phyloP scores from a whole-genome alignment of 441 rosid species.

The Populus hybrid region DNA sequence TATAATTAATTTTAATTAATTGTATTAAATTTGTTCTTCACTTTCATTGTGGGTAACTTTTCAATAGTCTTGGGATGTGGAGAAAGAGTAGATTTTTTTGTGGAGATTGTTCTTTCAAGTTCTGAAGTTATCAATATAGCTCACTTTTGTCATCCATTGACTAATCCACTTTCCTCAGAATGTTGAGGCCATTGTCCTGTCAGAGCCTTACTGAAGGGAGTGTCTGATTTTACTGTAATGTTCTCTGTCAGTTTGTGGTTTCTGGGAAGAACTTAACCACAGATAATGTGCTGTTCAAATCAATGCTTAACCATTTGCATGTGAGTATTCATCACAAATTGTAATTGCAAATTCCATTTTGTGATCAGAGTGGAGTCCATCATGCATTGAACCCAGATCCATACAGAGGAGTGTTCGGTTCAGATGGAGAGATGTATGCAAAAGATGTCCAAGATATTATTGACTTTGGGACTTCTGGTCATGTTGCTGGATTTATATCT shows the following conservation, averaged over 20 bases:
- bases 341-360: conserved; percentile 8
- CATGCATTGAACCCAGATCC: conserved; percentile 95
- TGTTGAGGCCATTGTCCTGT: neutral
- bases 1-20: too few species aligned
- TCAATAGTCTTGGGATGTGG: too few species aligned
- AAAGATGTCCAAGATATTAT: conserved; percentile 72
- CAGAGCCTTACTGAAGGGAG: too few species aligned
- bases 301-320: neutral
- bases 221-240: neutral
- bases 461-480: conserved; percentile 82
- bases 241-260: neutral
- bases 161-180: neutral
- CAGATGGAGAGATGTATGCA: conserved; percentile 88
- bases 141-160: neutral
- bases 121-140: neutral
- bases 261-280: neutral
- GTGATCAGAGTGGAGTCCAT: conserved; percentile 73
- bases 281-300: neutral
- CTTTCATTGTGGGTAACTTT: too few species aligned
- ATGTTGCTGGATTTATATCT: conserved; percentile 74
- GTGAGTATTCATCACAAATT: neutral
- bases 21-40: too few species aligned
- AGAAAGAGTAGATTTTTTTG: too few species aligned
- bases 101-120: too few species aligned
- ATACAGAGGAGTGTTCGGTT: conserved; percentile 86